Conservation (phyloP, 139 green algal species). For the Dunaliella primolecta region DNA sequence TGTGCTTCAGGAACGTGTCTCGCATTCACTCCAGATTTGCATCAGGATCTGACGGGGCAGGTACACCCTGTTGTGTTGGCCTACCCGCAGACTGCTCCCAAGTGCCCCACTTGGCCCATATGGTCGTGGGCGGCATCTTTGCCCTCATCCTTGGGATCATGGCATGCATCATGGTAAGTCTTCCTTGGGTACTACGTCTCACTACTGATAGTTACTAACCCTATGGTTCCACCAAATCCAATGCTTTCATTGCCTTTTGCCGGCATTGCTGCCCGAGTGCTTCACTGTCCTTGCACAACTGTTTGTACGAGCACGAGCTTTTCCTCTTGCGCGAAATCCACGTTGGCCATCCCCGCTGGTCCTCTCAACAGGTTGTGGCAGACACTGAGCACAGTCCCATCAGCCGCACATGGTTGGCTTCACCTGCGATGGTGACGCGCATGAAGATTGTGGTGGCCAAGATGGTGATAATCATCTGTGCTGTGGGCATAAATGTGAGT, state of each 20-base stretch:
- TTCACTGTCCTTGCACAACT: too few relatives aligned
- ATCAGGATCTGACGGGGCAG: too few relatives aligned
- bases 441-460: conserved; percentile 13
- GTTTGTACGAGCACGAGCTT: too few relatives aligned
- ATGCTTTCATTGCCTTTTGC: too few relatives aligned
- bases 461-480: conserved; percentile 9
- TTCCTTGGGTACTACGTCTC: background rate
- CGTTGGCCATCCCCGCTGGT: too few relatives aligned
- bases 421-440: conserved; percentile 11
- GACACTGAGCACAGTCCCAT: conserved; percentile 28
- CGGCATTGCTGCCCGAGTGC: too few relatives aligned
- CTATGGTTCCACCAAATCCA: too few relatives aligned
- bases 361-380: conserved; percentile 9
- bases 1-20: too few relatives aligned
- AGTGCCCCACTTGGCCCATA: background rate
- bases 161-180: conserved; percentile 10
- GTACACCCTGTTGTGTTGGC: too few relatives aligned
- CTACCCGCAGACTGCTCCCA: conserved; percentile 19
- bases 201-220: too few relatives aligned
- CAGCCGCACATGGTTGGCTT: conserved; percentile 16
- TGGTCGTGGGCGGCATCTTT: conserved; percentile 2
- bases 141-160: conserved; percentile 3
- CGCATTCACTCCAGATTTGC: too few relatives aligned
- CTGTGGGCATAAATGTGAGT: background rate
- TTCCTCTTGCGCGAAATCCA: too few relatives aligned